phyloP scores from a whole-genome alignment of 176 grass and related monocot genomes.

The Oryza punctata region DNA sequence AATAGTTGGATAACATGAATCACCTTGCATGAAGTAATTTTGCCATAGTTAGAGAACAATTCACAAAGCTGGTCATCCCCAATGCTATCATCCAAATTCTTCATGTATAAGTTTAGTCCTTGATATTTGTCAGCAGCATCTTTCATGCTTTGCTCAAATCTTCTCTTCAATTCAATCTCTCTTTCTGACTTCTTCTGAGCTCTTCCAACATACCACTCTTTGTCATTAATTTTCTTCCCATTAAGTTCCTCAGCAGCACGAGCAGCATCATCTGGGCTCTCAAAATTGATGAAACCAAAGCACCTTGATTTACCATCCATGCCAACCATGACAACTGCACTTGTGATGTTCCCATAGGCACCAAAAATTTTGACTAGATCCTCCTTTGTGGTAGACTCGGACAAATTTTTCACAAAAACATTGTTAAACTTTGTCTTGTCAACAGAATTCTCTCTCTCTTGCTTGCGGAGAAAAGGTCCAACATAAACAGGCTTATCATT shows the following conservation, averaged over 20 bases:
- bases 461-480: slow-evolving; percentile 82
- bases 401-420: slow-evolving; percentile 90
- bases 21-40: slow-evolving; percentile 95
- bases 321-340: slow-evolving; percentile 75
- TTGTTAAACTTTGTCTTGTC: slow-evolving; percentile 83
- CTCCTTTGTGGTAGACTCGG: slow-evolving; percentile 77
- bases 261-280: slow-evolving; percentile 69
- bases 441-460: slow-evolving; percentile 70
- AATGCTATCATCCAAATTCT: slow-evolving; percentile 91
- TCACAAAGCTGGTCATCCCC: slow-evolving; percentile 76
- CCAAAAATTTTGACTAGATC: slow-evolving; percentile 62
- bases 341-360: slow-evolving; percentile 79
- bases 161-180: slow-evolving; percentile 76
- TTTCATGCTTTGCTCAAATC: slow-evolving; percentile 80
- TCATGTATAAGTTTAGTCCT: slow-evolving; percentile 86
- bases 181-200: slow-evolving; percentile 90
- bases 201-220: slow-evolving; percentile 82
- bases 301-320: slow-evolving; percentile 83
- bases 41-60: slow-evolving; percentile 67
- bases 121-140: slow-evolving; percentile 79
- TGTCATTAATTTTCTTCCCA: slow-evolving; percentile 81
- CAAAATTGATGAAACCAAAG: slow-evolving; percentile 86
- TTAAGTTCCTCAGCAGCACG: slow-evolving; percentile 74
- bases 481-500: slow-evolving; percentile 87
- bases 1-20: slow-evolving; percentile 14